Evolutionary conservation across 805 yeast species (phyloP), one percentile per base, ranked within the genome.

Genomic region (Sungouiella thailandica): DNA sequence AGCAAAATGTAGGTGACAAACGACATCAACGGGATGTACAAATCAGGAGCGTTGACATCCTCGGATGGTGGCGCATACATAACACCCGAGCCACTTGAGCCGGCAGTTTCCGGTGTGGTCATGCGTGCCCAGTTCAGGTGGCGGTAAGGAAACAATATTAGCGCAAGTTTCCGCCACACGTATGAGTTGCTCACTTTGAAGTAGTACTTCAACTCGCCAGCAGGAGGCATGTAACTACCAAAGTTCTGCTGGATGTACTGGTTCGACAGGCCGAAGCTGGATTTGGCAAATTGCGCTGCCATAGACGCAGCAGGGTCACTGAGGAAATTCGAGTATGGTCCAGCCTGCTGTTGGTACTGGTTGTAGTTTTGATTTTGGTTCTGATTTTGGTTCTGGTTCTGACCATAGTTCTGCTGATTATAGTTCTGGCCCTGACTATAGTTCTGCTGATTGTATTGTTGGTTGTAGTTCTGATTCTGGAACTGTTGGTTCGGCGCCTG

Each of bases 1-100:
- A 86, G 70, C 40, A 93, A 64, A 32, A 90, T 80, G 52, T 89
- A 89, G 1, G 97, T 87, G 31, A 87, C 76, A 49, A 83, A 75
- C 2, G 96, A 85, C 97, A 94, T 93, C 40, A 85, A 61, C 5
- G 99, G 99, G 35, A 93, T 85, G 59, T 93, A 93, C 66, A 93
- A 72, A 57, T 93, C 99, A 2, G 98, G 98, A 0, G 97, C 94
- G 52, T 94, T 93, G 37, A 82, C 70, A 55, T 93, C 98, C 41
- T 83, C 85, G 29, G 74, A 61, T 11, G 99, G 96, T 8, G 85
- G 78, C 2, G 86, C 80, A 57, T 70, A 86, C 14, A 55, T 45
- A 19, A 57, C 60, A 28, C 65, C 54, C 22, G 19, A 37, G 36
- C 22, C 41, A 24, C 34, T 48, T 40, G 28, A 40, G 9, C 41